Conservation (phyloP, 495 filamentous ascomycete species). For the Hypoxylon perforatum region DNA sequence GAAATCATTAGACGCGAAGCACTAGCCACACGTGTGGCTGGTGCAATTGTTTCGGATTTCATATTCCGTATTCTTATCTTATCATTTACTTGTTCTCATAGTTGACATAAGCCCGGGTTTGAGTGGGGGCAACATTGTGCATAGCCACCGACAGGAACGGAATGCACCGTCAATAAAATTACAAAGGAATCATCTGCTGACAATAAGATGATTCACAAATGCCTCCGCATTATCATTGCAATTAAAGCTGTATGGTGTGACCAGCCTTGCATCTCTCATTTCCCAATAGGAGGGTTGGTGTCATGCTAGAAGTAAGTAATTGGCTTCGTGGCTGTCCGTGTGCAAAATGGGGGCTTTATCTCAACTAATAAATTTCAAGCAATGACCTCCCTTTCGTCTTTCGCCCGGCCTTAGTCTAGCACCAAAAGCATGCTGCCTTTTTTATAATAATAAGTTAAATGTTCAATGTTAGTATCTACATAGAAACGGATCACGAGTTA, state of each 20-base stretch:
- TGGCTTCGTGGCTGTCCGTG: too few species aligned
- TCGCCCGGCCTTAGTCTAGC: too few species aligned
- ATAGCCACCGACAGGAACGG: neutral
- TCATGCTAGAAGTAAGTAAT: neutral
- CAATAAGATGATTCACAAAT: slow-evolving; percentile 17
- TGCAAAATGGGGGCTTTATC: too few species aligned
- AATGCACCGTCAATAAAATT: slow-evolving; percentile 15
- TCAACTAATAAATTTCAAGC: too few species aligned
- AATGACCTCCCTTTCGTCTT: too few species aligned
- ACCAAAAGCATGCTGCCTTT: too few species aligned
- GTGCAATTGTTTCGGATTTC: neutral
- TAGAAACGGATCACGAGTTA: neutral
- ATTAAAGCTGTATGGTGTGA: slow-evolving; percentile 14
- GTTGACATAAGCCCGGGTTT: too few species aligned
- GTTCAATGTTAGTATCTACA: neutral
- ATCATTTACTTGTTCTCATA: too few species aligned
- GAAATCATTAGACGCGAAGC: neutral
- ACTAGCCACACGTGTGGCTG: slow-evolving; percentile 5
- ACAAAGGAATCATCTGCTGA: slow-evolving; percentile 32
- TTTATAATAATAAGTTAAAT: neutral
- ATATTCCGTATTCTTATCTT: too few species aligned
- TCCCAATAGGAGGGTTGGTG: slow-evolving; percentile 22
- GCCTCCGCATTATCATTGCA: neutral
- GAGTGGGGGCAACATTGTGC: neutral
- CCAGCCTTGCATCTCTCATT: slow-evolving; percentile 21